Conservation (phyloP, 1,139 yeast genomes). For the Geotrichum candidum region DNA sequence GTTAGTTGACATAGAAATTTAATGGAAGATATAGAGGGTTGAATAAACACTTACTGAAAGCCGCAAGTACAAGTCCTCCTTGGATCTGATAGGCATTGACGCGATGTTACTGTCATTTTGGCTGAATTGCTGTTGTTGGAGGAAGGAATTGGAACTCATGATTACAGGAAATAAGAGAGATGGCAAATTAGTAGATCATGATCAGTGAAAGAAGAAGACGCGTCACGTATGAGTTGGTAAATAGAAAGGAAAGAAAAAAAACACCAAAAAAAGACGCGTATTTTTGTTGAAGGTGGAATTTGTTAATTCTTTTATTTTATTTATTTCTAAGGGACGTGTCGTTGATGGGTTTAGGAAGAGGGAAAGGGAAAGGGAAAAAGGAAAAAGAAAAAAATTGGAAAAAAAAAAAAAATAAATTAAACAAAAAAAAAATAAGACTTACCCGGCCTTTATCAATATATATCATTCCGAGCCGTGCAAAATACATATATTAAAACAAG, state of each 20-base stretch:
- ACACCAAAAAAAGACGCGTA: background rate
- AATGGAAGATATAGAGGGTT: background rate
- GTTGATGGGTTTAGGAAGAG: background rate
- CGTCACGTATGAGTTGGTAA: background rate
- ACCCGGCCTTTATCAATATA: background rate
- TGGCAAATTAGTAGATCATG: background rate
- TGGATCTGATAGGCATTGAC: constrained; percentile 10
- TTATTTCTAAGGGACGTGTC: background rate
- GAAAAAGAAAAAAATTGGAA: background rate
- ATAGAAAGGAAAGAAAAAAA: background rate
- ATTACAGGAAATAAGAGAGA: background rate
- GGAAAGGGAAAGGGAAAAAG: background rate
- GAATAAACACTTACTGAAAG: constrained; percentile 1
- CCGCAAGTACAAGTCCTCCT: constrained; percentile 10
- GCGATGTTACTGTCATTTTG: background rate
- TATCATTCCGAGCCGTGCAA: no score
- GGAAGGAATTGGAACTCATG: constrained; percentile 6
- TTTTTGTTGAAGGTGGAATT: background rate
- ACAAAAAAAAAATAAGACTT: background rate
- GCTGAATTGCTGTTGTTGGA: constrained; percentile 7
- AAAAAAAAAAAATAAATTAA: background rate
- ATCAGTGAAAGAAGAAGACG: background rate
- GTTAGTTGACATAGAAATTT: background rate
- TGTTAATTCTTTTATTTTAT: background rate
- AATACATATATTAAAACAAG: no score